Conservation (phyloP, 179 eudicot species). For the Spergularia azorica region DNA sequence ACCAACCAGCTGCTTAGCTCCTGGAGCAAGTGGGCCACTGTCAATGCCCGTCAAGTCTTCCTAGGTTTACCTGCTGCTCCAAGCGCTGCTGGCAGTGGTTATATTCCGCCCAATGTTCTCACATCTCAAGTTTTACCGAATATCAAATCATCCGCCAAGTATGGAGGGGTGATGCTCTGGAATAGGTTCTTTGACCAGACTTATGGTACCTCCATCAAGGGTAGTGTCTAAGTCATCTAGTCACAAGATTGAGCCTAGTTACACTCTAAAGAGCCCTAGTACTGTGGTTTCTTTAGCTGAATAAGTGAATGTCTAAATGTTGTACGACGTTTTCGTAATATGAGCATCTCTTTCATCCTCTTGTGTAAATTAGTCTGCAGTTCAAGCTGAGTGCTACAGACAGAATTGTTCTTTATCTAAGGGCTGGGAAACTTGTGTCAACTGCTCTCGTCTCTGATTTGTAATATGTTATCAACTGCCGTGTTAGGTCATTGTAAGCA, state of each 20-base stretch:
- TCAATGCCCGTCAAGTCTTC: conserved; percentile 37
- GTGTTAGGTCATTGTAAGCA: too few species aligned
- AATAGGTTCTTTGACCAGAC: conserved; percentile 32
- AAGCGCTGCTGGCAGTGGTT: conserved; percentile 41
- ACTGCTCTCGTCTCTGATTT: too few species aligned
- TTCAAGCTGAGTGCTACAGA: too few species aligned
- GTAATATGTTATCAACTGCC: too few species aligned
- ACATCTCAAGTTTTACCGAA: conserved; percentile 36
- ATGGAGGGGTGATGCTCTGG: conserved; percentile 63
- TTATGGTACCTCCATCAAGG: conserved; percentile 35
- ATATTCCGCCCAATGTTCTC: conserved; percentile 33
- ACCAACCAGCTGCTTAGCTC: conserved; percentile 31
- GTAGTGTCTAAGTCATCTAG: conserved; percentile 19
- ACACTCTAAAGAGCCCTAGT: neutral
- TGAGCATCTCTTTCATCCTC: too few species aligned
- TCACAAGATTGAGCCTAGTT: neutral
- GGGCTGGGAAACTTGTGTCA: too few species aligned
- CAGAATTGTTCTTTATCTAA: too few species aligned
- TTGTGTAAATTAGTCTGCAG: too few species aligned
- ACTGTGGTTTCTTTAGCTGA: neutral
- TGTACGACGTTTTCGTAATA: too few species aligned
- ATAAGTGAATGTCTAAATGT: neutral
- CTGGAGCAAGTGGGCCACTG: conserved; percentile 45
- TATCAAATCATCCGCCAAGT: conserved; percentile 35
- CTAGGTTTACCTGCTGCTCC: conserved; percentile 48